Conservation (phyloP, 257 asterid species). For the Dorcoceras hygrometricum region DNA sequence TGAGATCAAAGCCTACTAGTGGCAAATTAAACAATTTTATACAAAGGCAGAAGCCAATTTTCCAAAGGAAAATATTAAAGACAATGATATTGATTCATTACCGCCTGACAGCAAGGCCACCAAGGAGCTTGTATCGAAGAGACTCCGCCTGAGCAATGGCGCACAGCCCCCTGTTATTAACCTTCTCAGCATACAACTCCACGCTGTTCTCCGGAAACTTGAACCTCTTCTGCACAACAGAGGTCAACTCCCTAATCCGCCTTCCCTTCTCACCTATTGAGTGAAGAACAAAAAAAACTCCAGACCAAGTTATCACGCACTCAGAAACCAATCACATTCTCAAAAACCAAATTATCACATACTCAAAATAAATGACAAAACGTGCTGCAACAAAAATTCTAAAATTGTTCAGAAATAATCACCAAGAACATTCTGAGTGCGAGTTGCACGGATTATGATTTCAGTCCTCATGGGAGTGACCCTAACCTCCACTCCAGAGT, state of each 20-base stretch:
- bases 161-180: constrained; percentile 52
- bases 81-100: background rate
- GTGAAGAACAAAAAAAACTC: background rate
- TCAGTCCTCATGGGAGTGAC: constrained; percentile 82
- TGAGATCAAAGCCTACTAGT: too few species aligned
- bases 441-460: constrained; percentile 77
- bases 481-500: constrained; percentile 76
- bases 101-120: constrained; percentile 56
- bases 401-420: background rate
- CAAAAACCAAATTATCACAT: background rate
- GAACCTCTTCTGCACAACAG: constrained; percentile 61
- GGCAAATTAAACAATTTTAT: too few species aligned
- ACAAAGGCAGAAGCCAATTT: background rate
- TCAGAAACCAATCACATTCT: too few species aligned
- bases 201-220: constrained; percentile 63
- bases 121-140: constrained; percentile 53
- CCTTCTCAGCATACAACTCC: constrained; percentile 57
- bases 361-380: background rate
- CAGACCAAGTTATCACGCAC: background rate
- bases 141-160: constrained; percentile 58
- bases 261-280: constrained; percentile 61
- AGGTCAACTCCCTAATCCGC: constrained; percentile 65
- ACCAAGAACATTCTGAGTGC: constrained; percentile 80
- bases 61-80: background rate
- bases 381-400: background rate